phyloP scores from a whole-genome alignment of 805 yeast genomes.

The Middelhovenomyces tepae region DNA sequence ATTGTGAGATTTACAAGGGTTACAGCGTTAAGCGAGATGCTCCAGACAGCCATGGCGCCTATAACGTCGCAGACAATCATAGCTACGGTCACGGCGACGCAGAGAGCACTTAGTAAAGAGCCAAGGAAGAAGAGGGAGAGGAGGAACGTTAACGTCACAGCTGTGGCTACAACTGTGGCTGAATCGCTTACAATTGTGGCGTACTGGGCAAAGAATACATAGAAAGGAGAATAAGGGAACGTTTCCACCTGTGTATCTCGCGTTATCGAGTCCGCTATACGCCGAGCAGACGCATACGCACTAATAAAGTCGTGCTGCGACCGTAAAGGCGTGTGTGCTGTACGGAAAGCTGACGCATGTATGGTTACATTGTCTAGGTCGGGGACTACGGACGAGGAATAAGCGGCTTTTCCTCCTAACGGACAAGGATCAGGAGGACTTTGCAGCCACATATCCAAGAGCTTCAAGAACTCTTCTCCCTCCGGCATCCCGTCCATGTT shows the following conservation, averaged over 20 bases:
- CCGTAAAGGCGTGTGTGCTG: conserved; percentile 68
- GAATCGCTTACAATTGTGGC: conserved; percentile 47
- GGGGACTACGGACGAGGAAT: conserved; percentile 48
- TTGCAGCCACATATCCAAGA: conserved; percentile 72
- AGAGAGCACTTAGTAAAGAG: conserved; percentile 48
- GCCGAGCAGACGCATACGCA: conserved; percentile 64
- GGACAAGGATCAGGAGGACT: conserved; percentile 88
- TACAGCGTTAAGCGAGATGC: conserved; percentile 77
- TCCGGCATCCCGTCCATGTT: conserved; percentile 80
- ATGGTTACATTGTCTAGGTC: conserved; percentile 34
- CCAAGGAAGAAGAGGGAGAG: conserved; percentile 57
- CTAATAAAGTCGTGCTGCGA: conserved; percentile 78
- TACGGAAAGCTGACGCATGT: conserved; percentile 60
- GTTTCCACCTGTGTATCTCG: conserved; percentile 40
- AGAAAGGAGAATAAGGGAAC: conserved; percentile 90
- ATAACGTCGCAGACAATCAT: conserved; percentile 65
- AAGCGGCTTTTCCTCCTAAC: conserved; percentile 91
- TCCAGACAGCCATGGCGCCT: conserved; percentile 70
- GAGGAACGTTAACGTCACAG: conserved; percentile 36
- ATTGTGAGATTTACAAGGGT: conserved; percentile 81
- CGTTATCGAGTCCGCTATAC: conserved; percentile 48
- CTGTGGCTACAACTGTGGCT: conserved; percentile 33
- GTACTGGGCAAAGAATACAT: conserved; percentile 88
- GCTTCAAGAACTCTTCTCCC: conserved; percentile 60
- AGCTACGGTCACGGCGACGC: conserved; percentile 49